phyloP scores from a whole-genome alignment of 768 basidiomycete genomes.

The Hebeloma cylindrosporum region DNA sequence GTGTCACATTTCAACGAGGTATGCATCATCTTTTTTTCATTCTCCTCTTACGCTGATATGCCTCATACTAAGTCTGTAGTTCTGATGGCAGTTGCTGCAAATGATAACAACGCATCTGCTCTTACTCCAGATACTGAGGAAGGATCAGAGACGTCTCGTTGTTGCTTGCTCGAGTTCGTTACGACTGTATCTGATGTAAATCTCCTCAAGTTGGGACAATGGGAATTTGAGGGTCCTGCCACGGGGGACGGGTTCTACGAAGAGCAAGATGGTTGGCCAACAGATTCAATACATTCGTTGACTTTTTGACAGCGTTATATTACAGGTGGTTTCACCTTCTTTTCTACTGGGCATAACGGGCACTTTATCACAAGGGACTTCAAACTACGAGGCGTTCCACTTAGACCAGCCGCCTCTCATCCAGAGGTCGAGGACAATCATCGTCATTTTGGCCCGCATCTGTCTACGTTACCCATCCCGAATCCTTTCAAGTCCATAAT shows the following conservation, averaged over 20 bases:
- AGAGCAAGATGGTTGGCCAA: slow-evolving; percentile 47
- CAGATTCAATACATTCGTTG: neutral
- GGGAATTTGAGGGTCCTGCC: slow-evolving; percentile 51
- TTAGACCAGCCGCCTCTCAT: slow-evolving; percentile 15
- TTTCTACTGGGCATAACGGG: slow-evolving; percentile 42
- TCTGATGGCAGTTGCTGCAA: slow-evolving; percentile 47
- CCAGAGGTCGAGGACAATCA: slow-evolving; percentile 29
- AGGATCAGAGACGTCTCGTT: slow-evolving; percentile 37
- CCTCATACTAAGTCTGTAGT: slow-evolving; percentile 33
- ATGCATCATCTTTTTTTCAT: slow-evolving; percentile 4
- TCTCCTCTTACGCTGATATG: slow-evolving; percentile 5
- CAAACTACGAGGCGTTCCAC: slow-evolving; percentile 27
- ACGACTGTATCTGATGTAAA: slow-evolving; percentile 31
- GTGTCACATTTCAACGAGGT: slow-evolving; percentile 42
- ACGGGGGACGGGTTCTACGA: slow-evolving; percentile 45
- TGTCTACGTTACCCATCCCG: slow-evolving; percentile 45
- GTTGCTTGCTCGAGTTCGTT: slow-evolving; percentile 40
- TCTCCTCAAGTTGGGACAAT: slow-evolving; percentile 53
- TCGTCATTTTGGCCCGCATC: slow-evolving; percentile 22
- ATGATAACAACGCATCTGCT: slow-evolving; percentile 35
- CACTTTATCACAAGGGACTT: slow-evolving; percentile 47
- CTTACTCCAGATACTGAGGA: slow-evolving; percentile 32
- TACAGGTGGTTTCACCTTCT: slow-evolving; percentile 35
- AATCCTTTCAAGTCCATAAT: slow-evolving; percentile 63
- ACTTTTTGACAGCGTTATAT: slow-evolving; percentile 15